phyloP scores from a whole-genome alignment of 73 alveolate genomes.

The Breviolum minutum region DNA sequence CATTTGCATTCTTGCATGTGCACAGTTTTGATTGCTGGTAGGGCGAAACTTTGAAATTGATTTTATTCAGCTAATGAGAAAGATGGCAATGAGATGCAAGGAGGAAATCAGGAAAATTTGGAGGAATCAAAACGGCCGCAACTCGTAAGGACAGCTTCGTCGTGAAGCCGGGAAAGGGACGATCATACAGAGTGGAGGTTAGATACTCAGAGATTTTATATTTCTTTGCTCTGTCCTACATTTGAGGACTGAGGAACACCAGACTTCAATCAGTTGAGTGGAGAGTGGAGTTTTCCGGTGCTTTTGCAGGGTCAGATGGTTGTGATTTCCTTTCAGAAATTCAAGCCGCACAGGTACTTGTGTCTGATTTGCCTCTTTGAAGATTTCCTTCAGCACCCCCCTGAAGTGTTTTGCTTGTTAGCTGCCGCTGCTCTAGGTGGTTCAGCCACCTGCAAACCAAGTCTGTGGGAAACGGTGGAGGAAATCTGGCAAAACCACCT shows the following conservation, averaged over 20 bases:
- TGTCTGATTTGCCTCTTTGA: not conserved
- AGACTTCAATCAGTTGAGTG: too few relatives aligned
- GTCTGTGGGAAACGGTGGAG: conserved; percentile 42
- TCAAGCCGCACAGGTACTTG: not conserved
- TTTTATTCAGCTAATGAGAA: not conserved
- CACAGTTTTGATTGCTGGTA: not conserved
- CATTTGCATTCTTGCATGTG: not conserved
- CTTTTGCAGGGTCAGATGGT: not conserved
- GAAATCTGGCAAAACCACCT: not conserved
- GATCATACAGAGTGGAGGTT: conserved; percentile 70
- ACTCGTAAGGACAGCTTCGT: conserved; percentile 27
- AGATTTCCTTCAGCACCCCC: not conserved
- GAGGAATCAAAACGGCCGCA: too few relatives aligned
- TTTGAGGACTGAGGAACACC: too few relatives aligned
- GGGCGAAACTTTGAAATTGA: not conserved
- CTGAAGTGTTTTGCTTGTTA: too few relatives aligned
- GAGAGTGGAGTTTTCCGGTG: not conserved
- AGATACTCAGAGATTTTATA: not conserved
- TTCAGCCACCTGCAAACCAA: conserved; percentile 1
- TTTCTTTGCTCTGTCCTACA: not conserved
- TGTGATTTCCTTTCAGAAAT: too few relatives aligned
- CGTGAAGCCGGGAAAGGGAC: conserved; percentile 92
- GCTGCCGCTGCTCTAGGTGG: not conserved
- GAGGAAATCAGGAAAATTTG: too few relatives aligned
- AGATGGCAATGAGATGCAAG: too few relatives aligned